Evolutionary conservation across 2,329 filamentous ascomycete genomes (phyloP), one percentile per base, ranked within the genome.

Genomic region (Apiospora kogelbergensis): DNA sequence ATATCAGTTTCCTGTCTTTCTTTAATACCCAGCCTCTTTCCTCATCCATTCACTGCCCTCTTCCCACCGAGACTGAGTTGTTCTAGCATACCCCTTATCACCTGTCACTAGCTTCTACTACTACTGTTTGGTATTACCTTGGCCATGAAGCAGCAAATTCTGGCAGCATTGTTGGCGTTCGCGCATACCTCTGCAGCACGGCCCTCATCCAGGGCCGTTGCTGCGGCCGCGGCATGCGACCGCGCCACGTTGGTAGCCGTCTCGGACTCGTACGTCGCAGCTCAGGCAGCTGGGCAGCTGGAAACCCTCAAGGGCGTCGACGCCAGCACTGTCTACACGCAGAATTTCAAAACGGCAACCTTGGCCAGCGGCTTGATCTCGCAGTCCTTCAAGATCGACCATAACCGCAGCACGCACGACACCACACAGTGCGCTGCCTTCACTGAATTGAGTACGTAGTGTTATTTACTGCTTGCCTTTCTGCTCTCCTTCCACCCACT

Each of bases 391-490:
- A 74, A 72, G 64, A 73, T 80, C 66, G 80, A 77, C 72, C 77
- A 78, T 75, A 80, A 79, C 75, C 78, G 78, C 69, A 79, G 74
- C 71, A 78, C 76, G 33, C 73, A 76, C 73, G 80, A 81, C 74
- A 79, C 79, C 66, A 77, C 74, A n/a, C 71, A 74, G 65, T 81
- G 80, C 70, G 78, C 78, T n/a, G 78, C 78, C 40, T 81, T 75
- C 74, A 78, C 79, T 6, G 80, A 81, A 74, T 73, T 80, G 70
- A 75, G 63, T 65, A 65, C 5, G 63, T 26, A 33, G 3, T 33
- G 33, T 7, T 33, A 33, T 7, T 33, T 7, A 20, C 13, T 24
- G 9, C 45, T 42, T 41, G 7, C n/a, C n/a, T 44, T 2, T 65
- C n/a, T 41, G 13, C 9, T 65, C n/a, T 44, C 13, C 11, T 44